Base-by-base conservation (phyloP, 768 basidiomycete species). In the Gyrodon lividus region DNA sequence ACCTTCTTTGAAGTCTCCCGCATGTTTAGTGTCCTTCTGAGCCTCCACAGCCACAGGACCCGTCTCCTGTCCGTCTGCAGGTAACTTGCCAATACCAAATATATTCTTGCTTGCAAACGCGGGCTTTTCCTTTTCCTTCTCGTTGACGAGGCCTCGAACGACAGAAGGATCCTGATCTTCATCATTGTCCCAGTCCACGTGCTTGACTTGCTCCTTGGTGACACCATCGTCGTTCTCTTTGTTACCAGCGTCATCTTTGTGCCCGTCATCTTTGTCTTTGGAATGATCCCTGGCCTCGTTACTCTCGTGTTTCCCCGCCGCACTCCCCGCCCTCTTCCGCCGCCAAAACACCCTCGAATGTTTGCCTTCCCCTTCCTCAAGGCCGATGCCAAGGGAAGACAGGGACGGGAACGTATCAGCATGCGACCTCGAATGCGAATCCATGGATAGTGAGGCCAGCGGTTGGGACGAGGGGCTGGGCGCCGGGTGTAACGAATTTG, bases 341-440 rank as follows among this genome's bases (percentile, higher is more conserved):
- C 46, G 37, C 58, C 61, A 64, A 47, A 63, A 58, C 4, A 54
- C 41, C 19, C 48, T 64, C 13, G 58, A 57, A 24, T 59, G 61
- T 23, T 51, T 54, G 9, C 43, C 51, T 38, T 63, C 63, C 6
- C 44, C 44, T 17, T 58, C 64, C 31, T 63, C 63, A 4, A 66
- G 53, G 8, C 61, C 63, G 13, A 64, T 51, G 1, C 64, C 63
- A 1, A 64, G 52, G 2, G 58, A 60, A n/a, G 16, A 26, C 34
- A 64, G 24, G 3, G 63, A 64, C 33, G 55, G 55, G n/a, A 31
- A 55, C 2, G 60, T 54, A 7, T 50, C 58, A 13, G 50, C 37
- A 9, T 63, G 38, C 9, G 56, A 63, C 13, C 53, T 28, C 10
- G 61, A 63, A 2, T 55, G 52, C 14, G 56, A 62, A n/a, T 50